Conservation (phyloP, 176 grass and related monocot species). For the Rhipidocladum racemiflorum region DNA sequence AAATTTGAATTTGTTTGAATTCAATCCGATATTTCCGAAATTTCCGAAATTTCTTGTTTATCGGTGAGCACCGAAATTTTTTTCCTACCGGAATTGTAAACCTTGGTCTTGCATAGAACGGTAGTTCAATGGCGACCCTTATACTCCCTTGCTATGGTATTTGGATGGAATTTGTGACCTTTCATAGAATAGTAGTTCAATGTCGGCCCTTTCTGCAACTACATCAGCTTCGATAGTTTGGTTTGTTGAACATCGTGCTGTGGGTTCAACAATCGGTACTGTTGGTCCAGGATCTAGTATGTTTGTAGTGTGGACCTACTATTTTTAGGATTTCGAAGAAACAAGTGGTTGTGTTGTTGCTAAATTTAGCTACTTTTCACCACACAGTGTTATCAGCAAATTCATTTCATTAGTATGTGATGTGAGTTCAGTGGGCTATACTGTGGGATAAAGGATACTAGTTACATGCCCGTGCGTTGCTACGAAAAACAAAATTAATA, state of each 20-base stretch:
- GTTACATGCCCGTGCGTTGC: no score
- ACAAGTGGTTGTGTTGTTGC: background rate
- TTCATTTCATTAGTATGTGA: slow-evolving; percentile 2
- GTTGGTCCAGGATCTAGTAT: background rate
- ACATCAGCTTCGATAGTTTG: background rate
- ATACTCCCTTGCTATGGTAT: background rate
- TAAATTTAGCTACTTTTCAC: slow-evolving; percentile 11
- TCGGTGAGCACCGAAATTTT: no score
- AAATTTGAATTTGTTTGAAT: no score
- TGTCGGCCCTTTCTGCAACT: background rate
- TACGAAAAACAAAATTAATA: no score
- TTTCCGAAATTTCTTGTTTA: no score
- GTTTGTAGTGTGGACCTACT: background rate
- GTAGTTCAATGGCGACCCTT: background rate
- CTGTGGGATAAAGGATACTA: background rate
- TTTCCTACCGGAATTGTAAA: no score
- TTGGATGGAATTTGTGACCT: background rate
- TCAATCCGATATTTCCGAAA: no score
- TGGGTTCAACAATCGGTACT: slow-evolving; percentile 15
- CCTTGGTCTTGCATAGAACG: background rate
- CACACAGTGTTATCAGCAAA: background rate
- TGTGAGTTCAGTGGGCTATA: background rate
- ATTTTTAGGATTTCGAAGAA: slow-evolving; percentile 17
- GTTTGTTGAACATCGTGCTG: slow-evolving; percentile 14
- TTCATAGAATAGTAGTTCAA: slow-evolving; percentile 3